Percentiles rank a stretch among this genome's conserved stretches.
phyloP scores from a whole-genome alignment of 2,329 filamentous ascomycete species.

The Penicillium sp. region DNA sequence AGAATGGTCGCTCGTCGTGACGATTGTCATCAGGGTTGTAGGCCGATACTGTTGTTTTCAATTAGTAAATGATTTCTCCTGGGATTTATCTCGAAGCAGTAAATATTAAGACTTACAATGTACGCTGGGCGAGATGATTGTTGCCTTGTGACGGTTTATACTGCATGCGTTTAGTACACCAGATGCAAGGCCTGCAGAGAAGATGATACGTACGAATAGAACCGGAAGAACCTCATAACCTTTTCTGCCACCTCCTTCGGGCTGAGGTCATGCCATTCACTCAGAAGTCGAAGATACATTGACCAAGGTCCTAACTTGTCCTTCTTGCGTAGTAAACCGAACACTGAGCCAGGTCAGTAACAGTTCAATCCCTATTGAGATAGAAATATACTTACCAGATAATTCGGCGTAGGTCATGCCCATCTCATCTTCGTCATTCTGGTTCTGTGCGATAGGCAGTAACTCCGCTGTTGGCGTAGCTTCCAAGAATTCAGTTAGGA shows the following conservation, averaged over 20 bases:
- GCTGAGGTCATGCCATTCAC: conserved; percentile 38
- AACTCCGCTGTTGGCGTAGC: conserved; percentile 59
- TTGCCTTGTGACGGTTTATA: neutral
- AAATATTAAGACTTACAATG: neutral
- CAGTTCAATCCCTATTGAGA: conserved; percentile 19
- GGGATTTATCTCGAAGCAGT: neutral
- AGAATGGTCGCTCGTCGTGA: neutral
- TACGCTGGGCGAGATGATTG: neutral
- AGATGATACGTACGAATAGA: neutral
- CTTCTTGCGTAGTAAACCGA: conserved; percentile 48
- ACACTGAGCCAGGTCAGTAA: neutral
- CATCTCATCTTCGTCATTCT: conserved; percentile 54
- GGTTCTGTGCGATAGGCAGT: conserved; percentile 61
- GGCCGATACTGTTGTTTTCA: neutral
- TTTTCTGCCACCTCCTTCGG: neutral
- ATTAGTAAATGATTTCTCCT: neutral
- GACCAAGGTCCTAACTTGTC: conserved; percentile 51
- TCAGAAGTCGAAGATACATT: conserved; percentile 49
- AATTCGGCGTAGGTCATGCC: conserved; percentile 52
- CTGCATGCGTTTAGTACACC: neutral
- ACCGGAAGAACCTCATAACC: neutral
- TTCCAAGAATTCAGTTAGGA: conserved; percentile 54
- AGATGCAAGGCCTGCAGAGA: neutral
- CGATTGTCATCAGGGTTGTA: neutral
- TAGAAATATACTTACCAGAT: conserved; percentile 39